Base-by-base conservation (phyloP, 1,284 basidiomycete genomes). In the Gomphus bonarii region DNA sequence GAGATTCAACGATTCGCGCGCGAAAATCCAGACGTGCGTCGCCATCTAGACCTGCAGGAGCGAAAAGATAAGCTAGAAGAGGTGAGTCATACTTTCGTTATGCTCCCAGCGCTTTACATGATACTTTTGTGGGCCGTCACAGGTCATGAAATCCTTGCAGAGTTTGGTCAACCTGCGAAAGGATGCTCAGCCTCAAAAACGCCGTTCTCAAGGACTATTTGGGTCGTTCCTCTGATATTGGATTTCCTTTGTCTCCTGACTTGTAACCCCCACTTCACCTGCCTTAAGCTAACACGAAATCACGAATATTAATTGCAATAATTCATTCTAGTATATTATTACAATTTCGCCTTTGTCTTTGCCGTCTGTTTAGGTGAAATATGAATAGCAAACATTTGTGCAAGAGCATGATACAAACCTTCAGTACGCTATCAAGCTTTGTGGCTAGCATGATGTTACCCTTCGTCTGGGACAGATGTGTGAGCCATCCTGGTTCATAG, bases 11-110 rank as follows among this genome's bases (percentile, higher is more conserved):
- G 83, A 59, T 99, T 99, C 71, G 95, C 97, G 0, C 79, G 91
- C 30, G 94, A 99, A 75, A 99, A 99, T 67, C 95, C 95, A 1
- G 73, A 73, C 30, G 82, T 99, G 57, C 75, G 84, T 62, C 75
- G 75, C 57, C 97, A 99, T 68, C 76, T 99, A n/a, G 94, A 99
- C 62, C 72, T 99, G 44, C 97, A 99, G 69, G 92, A 95, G 59
- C 78, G 94, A 36, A 99, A 98, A 67, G 94, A 98, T 67, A 98
- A 97, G 72, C 77, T 99, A n/a, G 94, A 97, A 68, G 86, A 95
- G 78, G 92, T 90, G 61, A 63, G 70, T 65, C 18, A 7, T 2
- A 14, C 22, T 5, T 20, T 30, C 49, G 36, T 20, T 22, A 51
- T 44, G 22, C 53, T 43, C 12, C 53, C 50, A 38, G 33, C 46